These are phyloP conservation scores for Russula sp. DNA, from an alignment of 768 basidiomycete genomes.

Conservation along the genomic window DNA sequence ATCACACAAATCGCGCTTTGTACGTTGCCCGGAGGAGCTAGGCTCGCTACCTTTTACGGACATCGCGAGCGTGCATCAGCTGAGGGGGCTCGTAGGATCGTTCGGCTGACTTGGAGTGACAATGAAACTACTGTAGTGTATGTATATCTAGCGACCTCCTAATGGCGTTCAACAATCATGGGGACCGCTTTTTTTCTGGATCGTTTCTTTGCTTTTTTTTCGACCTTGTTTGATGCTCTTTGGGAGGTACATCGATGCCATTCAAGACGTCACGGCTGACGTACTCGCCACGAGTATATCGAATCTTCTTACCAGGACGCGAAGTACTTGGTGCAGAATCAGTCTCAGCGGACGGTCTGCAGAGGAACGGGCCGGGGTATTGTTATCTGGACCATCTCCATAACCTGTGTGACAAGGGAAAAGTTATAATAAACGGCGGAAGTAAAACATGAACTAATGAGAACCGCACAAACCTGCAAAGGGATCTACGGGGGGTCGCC, in stretches of 20 bases:
- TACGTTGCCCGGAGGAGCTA: no score
- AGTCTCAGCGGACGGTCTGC: background rate
- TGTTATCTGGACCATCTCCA: conserved; percentile 32
- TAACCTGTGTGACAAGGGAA: conserved; percentile 35
- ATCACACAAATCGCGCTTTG: no score
- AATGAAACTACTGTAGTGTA: background rate
- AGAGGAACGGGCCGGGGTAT: background rate
- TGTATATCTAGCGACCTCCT: background rate
- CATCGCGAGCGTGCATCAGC: no score
- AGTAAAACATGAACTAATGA: background rate
- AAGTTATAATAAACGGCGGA: background rate
- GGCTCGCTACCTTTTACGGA: no score
- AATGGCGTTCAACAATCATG: conserved; percentile 4
- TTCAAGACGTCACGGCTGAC: background rate
- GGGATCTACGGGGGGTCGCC: conserved; percentile 56
- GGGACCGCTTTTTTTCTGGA: conserved; percentile 21
- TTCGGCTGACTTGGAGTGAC: no score
- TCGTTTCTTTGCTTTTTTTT: conserved; percentile 17
- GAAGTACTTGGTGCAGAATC: background rate
- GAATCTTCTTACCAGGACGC: conserved; percentile 1
- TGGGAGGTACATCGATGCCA: conserved; percentile 19
- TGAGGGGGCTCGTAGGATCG: no score
- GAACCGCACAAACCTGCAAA: conserved; percentile 54
- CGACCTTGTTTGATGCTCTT: background rate
- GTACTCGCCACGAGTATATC: background rate